These are phyloP conservation scores for Zygosaccharomyces pseudobailii DNA, from an alignment of 1,139 yeast species.

Conservation along the genomic window DNA sequence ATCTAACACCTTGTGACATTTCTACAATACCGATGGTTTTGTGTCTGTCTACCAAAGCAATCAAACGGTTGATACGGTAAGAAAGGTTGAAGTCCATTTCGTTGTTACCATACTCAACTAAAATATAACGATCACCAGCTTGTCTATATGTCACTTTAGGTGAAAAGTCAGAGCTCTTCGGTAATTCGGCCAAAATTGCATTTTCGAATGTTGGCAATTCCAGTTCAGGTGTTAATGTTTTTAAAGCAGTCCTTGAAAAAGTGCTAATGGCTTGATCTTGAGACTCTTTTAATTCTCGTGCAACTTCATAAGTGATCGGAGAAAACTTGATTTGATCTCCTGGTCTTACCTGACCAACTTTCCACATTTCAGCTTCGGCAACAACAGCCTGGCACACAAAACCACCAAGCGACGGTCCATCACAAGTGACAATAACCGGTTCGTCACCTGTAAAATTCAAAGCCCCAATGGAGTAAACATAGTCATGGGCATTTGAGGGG, in stretches of 20 bases:
- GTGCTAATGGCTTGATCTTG: constrained; percentile 54
- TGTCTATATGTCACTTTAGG: constrained; percentile 85
- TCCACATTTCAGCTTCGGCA: constrained; percentile 96
- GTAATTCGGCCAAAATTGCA: constrained; percentile 55
- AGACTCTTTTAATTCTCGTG: constrained; percentile 53
- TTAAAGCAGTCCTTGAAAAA: constrained; percentile 35
- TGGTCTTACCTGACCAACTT: constrained; percentile 94
- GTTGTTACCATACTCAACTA: constrained; percentile 90
- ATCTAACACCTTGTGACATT: constrained; percentile 96
- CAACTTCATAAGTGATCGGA: constrained; percentile 67
- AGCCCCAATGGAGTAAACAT: constrained; percentile 93
- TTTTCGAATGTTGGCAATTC: constrained; percentile 38
- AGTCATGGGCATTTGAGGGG: constrained; percentile 97
- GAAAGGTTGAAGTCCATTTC: constrained; percentile 77
- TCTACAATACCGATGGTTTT: constrained; percentile 78
- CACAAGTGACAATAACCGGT: constrained; percentile 93
- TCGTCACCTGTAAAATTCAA: constrained; percentile 97
- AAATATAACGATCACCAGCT: constrained; percentile 91
- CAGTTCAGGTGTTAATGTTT: constrained; percentile 36
- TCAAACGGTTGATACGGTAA: constrained; percentile 79
- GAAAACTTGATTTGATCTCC: constrained; percentile 81
- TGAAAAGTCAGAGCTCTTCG: constrained; percentile 44
- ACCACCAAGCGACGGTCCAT: constrained; percentile 96
- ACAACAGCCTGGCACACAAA: constrained; percentile 96
- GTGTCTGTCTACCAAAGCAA: constrained; percentile 61